These are phyloP conservation scores for Paraurostyla sp. DNA, from an alignment of 73 alveolate genomes.

Conservation along the genomic window DNA sequence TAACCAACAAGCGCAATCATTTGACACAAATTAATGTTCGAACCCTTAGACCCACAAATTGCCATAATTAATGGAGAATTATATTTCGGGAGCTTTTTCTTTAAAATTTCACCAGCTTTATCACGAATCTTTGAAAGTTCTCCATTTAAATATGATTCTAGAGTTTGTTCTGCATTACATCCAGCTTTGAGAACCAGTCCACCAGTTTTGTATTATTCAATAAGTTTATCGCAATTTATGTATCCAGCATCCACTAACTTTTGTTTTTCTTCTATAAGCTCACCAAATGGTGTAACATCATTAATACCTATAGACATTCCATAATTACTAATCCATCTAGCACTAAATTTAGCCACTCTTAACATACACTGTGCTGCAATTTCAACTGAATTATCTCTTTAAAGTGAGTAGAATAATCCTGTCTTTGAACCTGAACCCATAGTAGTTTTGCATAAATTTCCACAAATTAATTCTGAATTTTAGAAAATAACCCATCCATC, in stretches of 20 bases:
- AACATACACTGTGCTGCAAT: constrained; percentile 97
- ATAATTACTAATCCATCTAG: constrained; percentile 97
- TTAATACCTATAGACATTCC: constrained; percentile 99
- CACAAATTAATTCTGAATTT: constrained; percentile 96
- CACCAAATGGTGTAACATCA: constrained; percentile 94
- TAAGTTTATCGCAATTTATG: constrained; percentile 79
- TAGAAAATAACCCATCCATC: constrained; percentile 99
- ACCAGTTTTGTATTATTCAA: constrained; percentile 83
- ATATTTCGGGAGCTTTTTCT: constrained; percentile 65
- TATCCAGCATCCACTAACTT: constrained; percentile 79
- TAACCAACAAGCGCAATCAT: constrained; percentile 99
- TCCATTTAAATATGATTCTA: constrained; percentile 88
- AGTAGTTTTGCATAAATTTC: constrained; percentile 97
- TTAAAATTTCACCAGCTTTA: constrained; percentile 80
- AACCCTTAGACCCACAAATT: constrained; percentile 98
- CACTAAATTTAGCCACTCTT: constrained; percentile 98
- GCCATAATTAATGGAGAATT: constrained; percentile 98
- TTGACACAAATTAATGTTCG: constrained; percentile 94
- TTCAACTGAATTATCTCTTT: constrained; percentile 91
- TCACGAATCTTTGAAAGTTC: constrained; percentile 82
- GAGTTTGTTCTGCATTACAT: constrained; percentile 92
- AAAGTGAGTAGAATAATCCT: constrained; percentile 93
- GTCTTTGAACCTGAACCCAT: constrained; percentile 94
- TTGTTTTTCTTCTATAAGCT: constrained; percentile 76
- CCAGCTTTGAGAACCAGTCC: constrained; percentile 92